Conservation (phyloP, 257 asterid genomes). For the Cordia subcordata region DNA sequence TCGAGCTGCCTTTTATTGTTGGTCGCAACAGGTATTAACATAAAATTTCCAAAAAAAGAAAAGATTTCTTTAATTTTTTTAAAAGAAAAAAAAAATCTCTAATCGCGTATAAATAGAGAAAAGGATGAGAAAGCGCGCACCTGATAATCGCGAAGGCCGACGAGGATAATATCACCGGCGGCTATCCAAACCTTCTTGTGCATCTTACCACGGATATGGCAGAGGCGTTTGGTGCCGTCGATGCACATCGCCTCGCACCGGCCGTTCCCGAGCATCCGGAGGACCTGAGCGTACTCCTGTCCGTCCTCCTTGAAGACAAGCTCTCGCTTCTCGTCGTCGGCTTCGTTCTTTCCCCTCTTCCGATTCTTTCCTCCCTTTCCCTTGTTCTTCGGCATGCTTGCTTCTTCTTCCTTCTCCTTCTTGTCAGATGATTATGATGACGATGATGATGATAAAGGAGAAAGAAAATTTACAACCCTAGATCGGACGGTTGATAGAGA, state of each 20-base stretch:
- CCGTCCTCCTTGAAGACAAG: constrained; percentile 17
- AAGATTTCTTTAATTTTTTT: too few relatives aligned
- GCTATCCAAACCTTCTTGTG: constrained; percentile 20
- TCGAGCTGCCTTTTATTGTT: too few relatives aligned
- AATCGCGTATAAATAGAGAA: too few relatives aligned
- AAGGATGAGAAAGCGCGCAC: neutral
- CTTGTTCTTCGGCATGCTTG: constrained; percentile 22
- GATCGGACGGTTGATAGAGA: neutral
- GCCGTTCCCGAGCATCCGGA: constrained; percentile 13
- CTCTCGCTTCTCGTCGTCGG: constrained; percentile 18
- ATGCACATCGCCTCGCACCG: constrained; percentile 13
- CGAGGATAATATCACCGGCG: constrained; percentile 17
- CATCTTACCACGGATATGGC: constrained; percentile 18
- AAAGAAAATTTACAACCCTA: neutral
- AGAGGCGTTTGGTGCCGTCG: constrained; percentile 13
- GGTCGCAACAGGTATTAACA: too few relatives aligned
- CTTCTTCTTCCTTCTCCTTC: neutral
- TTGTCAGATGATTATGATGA: too few relatives aligned
- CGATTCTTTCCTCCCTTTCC: constrained; percentile 23
- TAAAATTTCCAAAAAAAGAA: too few relatives aligned
- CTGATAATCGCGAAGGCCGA: constrained; percentile 21
- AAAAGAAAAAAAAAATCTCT: too few relatives aligned
- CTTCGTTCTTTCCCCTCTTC: constrained; percentile 21
- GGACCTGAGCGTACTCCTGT: constrained; percentile 27
- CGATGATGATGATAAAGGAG: too few relatives aligned